Percentiles rank a stretch among this genome's conserved stretches.
Conservation (phyloP, 768 basidiomycete genomes). For the Suillus ampliporus region DNA sequence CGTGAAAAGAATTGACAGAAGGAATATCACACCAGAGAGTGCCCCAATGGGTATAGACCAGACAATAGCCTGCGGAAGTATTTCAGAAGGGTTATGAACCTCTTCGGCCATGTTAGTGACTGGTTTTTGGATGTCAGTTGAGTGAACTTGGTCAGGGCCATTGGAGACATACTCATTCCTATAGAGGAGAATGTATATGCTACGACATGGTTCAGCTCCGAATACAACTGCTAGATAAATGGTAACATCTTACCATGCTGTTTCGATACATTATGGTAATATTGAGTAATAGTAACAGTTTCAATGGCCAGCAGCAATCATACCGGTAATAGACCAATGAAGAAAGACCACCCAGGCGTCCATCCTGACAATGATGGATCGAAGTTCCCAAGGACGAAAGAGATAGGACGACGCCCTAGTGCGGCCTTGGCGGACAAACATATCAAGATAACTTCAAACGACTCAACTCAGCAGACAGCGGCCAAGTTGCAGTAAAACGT, state of each 20-base stretch:
- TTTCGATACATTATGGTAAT: conserved; percentile 3
- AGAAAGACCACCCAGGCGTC: conserved; percentile 72
- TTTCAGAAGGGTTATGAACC: conserved; percentile 58
- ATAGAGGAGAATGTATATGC: conserved; percentile 64
- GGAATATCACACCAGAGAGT: conserved; percentile 55
- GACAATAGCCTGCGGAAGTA: conserved; percentile 60
- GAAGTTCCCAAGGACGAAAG: conserved; percentile 63
- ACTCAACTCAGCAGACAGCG: conserved; percentile 15
- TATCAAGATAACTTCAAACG: conserved; percentile 55
- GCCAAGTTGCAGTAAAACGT: conserved; percentile 11
- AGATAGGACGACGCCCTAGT: conserved; percentile 55
- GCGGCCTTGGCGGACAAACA: conserved; percentile 63
- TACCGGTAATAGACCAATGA: conserved; percentile 66
- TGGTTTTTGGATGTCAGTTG: conserved; percentile 26
- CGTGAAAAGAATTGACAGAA: conserved; percentile 70
- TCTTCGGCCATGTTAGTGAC: conserved; percentile 74
- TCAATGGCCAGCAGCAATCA: neutral
- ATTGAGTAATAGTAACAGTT: neutral
- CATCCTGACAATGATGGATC: conserved; percentile 69
- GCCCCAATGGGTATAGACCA: conserved; percentile 60
- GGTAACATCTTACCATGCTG: conserved; percentile 33
- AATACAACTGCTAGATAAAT: conserved; percentile 7
- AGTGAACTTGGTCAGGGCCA: neutral
- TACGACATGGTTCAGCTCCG: conserved; percentile 23
- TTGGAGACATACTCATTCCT: conserved; percentile 57